Evolutionary conservation across 2,329 filamentous ascomycete genomes (phyloP), one percentile per base, ranked within the genome.

Genomic region (Chrysosphaeria jannelii): DNA sequence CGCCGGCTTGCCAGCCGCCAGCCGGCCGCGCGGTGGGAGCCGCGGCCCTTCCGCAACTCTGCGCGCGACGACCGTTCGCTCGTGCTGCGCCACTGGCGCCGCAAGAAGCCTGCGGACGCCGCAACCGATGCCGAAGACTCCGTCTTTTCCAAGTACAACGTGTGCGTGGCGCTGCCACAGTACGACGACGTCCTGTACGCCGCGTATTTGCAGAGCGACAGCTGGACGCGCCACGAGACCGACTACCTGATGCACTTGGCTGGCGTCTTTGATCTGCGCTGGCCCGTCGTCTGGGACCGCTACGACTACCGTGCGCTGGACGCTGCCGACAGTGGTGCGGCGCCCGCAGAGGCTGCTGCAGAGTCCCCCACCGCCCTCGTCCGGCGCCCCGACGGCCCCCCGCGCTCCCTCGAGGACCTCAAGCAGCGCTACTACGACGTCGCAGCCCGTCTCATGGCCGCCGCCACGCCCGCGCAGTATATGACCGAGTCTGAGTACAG

Each of bases 201-300:
- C 29, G 53, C 62, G 27, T 61, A 70, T 30, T 45, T 97, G 23
- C 57, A 64, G 34, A 69, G 54, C 37, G 50, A 61, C 9, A 66
- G 81, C 34, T 97, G 85, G 85, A 68, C 71, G 9, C 75, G 70
- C 36, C 69, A 85, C 35, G 85, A 97, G 45, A 97, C 85, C 6
- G 78, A 91, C 39, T 91, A 91, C 38, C 46, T 97, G 30, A 57
- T 93, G 39, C 50, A 60, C 3, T 41, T 81, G 17, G 72, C 63
- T 9, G 56, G 56, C 27, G 69, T 79, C 22, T 90, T 66, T 38
- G 76, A 89, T 37, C 54, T 90, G 29, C 67, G 85, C 33, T 97
- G 85, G 78, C 58, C 81, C 4, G 43, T 93, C 10, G 74, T 97
- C 29, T 75, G 69, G 52, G 85, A 97, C 42, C 71, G 81, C 27